Conservation (phyloP, 176 grass and related monocot species). For the Puccinellia tenuiflora region DNA sequence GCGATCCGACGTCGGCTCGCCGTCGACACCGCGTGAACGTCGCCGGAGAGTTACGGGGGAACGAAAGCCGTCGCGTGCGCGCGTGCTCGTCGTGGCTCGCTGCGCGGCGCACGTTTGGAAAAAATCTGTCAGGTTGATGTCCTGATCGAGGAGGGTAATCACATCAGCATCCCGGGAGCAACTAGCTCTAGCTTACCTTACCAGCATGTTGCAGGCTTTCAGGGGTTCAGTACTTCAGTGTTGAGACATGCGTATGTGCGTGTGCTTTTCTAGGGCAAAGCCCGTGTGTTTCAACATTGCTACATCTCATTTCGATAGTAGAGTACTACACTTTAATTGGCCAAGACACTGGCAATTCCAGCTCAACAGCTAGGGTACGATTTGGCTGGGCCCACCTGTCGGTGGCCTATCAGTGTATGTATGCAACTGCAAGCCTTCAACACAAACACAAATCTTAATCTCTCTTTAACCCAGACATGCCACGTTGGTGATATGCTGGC, state of each 20-base stretch:
- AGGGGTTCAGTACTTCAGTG: neutral
- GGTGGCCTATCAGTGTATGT: neutral
- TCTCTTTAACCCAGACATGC: neutral
- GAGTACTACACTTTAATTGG: neutral
- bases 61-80: neutral
- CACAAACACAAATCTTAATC: neutral
- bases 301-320: neutral
- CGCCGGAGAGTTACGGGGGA: conserved; percentile 9
- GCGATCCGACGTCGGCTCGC: conserved; percentile 6
- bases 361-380: neutral
- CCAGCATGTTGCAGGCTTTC: neutral
- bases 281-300: neutral
- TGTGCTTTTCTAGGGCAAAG: neutral
- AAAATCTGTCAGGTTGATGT: neutral
- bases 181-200: neutral
- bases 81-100: neutral
- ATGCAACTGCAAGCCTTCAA: neutral
- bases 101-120: neutral
- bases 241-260: neutral
- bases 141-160: neutral
- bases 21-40: neutral
- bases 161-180: neutral
- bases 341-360: neutral
- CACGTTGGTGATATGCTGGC: neutral
- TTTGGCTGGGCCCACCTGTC: neutral